Base-by-base conservation (phyloP, 768 basidiomycete genomes). In the Suillus sp. region DNA sequence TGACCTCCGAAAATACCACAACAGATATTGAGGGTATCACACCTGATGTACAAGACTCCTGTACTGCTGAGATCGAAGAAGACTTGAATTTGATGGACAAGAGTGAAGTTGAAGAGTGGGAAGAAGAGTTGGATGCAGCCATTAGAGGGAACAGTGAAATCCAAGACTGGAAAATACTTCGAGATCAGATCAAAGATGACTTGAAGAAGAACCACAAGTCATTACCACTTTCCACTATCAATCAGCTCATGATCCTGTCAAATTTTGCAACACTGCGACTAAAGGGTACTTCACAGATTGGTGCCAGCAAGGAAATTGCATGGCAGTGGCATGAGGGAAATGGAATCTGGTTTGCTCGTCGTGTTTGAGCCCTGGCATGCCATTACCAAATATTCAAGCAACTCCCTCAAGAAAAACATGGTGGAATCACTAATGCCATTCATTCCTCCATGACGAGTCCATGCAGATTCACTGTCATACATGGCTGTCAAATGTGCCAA, bases 371-470 rank as follows among this genome's bases (percentile, higher is more conserved):
- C 7, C 69, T 80, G 11, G 74, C 77, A 50, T 63, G 67, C 4
- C 76, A 80, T 64, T 80, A 79, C 62, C 77, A 80, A 61, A 57
- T 71, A 18, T 80, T 78, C 57, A 70, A 77, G 62, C 70, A 74
- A 42, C 71, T 78, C 5, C 77, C 77, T 16, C 14, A 38, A 0
- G 75, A 78, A 55, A 66, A 65, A 11, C 62, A 64, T 34, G 75
- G 76, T 22, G 71, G 76, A 1, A 14, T 5, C 10, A 40, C 54
- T 22, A 68, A 61, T 60, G 38, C 43, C 35, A 25, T 54, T 14
- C 57, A 58, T 22, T 68, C 63, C 20, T 62, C 65, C 62, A 69
- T 32, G 54, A 64, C 54, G 60, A 66, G 35, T 5, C 11, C 8
- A 22, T 64, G 10, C 59, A 66, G 14, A 34, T 18, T 56, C 20